phyloP scores from a whole-genome alignment of 306 rosid genomes.

The Aeschynomene evenia region DNA sequence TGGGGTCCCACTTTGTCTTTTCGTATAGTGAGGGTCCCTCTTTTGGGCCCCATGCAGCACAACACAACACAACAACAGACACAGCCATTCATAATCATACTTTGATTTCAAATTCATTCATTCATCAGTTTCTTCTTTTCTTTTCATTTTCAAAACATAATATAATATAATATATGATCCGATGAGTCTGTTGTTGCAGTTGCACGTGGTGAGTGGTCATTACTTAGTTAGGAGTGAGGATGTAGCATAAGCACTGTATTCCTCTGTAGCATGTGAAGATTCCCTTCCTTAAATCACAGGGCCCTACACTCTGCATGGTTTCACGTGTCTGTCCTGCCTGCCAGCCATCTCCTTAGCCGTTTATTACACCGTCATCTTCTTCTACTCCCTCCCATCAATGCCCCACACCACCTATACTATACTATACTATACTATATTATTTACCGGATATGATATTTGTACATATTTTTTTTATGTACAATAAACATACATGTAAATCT shows the following conservation, averaged over 20 bases:
- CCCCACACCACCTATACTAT: too few relatives aligned
- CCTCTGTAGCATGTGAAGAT: constrained; percentile 27
- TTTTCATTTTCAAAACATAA: too few relatives aligned
- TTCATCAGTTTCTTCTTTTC: not conserved
- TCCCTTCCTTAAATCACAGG: constrained; percentile 36
- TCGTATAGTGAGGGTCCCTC: constrained; percentile 6
- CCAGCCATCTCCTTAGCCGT: constrained; percentile 22
- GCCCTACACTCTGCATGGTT: constrained; percentile 28
- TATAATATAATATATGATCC: too few relatives aligned
- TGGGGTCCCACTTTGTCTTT: constrained; percentile 27
- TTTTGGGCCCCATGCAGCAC: constrained; percentile 23
- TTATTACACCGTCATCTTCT: constrained; percentile 19
- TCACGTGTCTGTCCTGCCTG: too few relatives aligned
- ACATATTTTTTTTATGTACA: too few relatives aligned
- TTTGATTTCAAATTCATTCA: not conserved
- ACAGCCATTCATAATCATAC: not conserved
- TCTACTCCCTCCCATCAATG: constrained; percentile 8
- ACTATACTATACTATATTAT: too few relatives aligned
- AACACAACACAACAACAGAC: not conserved
- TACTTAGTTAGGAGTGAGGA: too few relatives aligned
- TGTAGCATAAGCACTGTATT: constrained; percentile 21
- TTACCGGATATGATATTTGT: too few relatives aligned
- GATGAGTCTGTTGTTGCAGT: too few relatives aligned
- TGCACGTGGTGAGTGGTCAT: constrained; percentile 33
- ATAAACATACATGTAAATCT: too few relatives aligned